These are phyloP conservation scores for Neurospora pannonica DNA, from an alignment of 495 filamentous ascomycete genomes.

Conservation along the genomic window DNA sequence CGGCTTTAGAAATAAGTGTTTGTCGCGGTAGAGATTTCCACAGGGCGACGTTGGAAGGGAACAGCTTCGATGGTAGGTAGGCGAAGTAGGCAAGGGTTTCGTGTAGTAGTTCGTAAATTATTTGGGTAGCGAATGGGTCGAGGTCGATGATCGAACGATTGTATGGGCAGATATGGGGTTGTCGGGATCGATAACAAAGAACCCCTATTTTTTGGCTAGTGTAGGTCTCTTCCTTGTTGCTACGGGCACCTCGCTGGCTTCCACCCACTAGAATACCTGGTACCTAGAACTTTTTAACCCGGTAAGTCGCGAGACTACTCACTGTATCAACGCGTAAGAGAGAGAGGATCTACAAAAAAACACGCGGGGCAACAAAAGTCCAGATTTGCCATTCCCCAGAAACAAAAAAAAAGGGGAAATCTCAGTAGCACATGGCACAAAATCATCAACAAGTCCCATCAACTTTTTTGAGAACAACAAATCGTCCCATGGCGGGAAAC, in stretches of 20 bases:
- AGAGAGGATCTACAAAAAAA: neutral
- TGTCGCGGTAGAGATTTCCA: neutral
- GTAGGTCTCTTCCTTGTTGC: neutral
- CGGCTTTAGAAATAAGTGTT: neutral
- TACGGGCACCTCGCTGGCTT: neutral
- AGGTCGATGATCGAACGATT: neutral
- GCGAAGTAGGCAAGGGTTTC: neutral
- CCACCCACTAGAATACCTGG: neutral
- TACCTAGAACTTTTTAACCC: neutral
- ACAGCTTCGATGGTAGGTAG: neutral
- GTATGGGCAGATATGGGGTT: neutral
- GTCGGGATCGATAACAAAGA: neutral
- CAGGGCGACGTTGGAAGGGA: neutral
- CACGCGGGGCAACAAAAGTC: neutral
- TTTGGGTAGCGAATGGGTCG: neutral
- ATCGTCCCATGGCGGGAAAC: slow-evolving; percentile 19
- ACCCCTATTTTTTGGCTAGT: neutral
- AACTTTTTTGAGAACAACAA: neutral
- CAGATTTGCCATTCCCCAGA: neutral
- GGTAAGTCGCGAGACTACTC: neutral
- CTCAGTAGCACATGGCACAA: neutral
- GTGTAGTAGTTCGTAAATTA: neutral
- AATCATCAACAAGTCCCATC: neutral
- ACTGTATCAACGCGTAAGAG: neutral
- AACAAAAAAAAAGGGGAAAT: neutral